Base-by-base conservation (phyloP, 768 basidiomycete species). In the Kwoniella botswanensis region DNA sequence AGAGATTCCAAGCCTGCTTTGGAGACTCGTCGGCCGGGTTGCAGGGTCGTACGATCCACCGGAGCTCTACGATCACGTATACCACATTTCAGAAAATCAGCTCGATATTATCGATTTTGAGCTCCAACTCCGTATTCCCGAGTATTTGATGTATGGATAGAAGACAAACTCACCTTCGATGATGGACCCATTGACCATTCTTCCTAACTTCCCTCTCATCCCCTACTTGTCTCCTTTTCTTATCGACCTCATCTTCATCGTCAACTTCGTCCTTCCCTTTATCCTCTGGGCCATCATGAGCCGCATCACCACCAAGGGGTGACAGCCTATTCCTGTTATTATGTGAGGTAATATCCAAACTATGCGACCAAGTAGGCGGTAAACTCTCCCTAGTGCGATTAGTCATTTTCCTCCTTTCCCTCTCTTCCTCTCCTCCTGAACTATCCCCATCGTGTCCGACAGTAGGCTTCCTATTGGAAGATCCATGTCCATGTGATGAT, bases 1-100 rank as follows among this genome's bases (percentile, higher is more conserved):
- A 82, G 73, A 4, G 75, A 75, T 62, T 97, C 94, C 73, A 97
- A 84, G 42, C 94, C 94, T 5, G 94, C 94, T 85, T 97, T 97
- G 82, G 92, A 94, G 71, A 94, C 94, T 73, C 94, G 86, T 71
- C 94, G 86, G 87, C 92, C 87, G 29, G 94, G 94, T 82, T 96
- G 94, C 73, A 96, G 84, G 44, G 94, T 96, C 54, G 86, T 90
- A 83, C 93, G 91, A 79, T 95, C 88, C 29, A 95, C 93, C 2
- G 94, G 94, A 35, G 93, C 93, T 67, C 83, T 84, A 72, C 18
- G 15, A 26, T 15, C 44, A 56, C 56, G 2, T 17, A 46, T 43
- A 63, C 17, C 3, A 3, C 62, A 63, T 50, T 15, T 50, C 18
- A 18, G 4, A 15, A 13, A 18, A 50, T 50, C 46, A 50, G 12